These are phyloP conservation scores for Arthrobotrys iridis DNA, from an alignment of 2,329 filamentous ascomycete species.

Conservation along the genomic window DNA sequence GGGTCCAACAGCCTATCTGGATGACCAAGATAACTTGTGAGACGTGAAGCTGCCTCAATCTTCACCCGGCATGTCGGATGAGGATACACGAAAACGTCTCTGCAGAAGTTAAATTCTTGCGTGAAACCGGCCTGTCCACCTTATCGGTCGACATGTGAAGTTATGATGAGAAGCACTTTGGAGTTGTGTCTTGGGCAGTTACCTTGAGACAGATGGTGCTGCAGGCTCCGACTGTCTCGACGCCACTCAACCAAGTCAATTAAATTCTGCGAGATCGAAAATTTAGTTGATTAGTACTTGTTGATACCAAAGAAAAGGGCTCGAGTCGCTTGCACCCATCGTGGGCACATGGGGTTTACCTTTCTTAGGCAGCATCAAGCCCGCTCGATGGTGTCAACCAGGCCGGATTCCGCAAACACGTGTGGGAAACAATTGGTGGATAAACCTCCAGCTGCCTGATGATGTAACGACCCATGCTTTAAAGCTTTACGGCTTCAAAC, in stretches of 20 bases:
- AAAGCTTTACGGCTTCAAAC: constrained; percentile 9
- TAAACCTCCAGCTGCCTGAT: constrained; percentile 33
- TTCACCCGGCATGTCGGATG: background rate
- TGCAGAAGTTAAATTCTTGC: constrained; percentile 8
- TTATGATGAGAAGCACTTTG: background rate
- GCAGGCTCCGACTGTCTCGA: constrained; percentile 12
- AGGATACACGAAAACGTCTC: constrained; percentile 20
- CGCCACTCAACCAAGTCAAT: constrained; percentile 24
- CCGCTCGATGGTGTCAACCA: background rate
- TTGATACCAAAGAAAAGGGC: constrained; percentile 7
- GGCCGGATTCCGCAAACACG: constrained; percentile 17
- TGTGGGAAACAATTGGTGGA: constrained; percentile 43
- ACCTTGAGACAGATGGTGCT: background rate
- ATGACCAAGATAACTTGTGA: constrained; percentile 17
- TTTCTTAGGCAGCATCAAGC: constrained; percentile 30
- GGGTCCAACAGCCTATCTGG: constrained; percentile 33
- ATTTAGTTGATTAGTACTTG: constrained; percentile 17
- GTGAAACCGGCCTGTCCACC: constrained; percentile 1
- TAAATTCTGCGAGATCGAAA: constrained; percentile 15
- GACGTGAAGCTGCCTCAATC: constrained; percentile 5
- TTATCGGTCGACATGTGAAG: background rate
- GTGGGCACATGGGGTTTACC: constrained; percentile 26
- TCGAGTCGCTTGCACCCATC: constrained; percentile 1
- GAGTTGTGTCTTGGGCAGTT: background rate
- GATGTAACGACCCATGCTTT: constrained; percentile 29